These are phyloP conservation scores for Fusarium robinianum DNA, from an alignment of 2,329 filamentous ascomycete species.

Conservation along the genomic window DNA sequence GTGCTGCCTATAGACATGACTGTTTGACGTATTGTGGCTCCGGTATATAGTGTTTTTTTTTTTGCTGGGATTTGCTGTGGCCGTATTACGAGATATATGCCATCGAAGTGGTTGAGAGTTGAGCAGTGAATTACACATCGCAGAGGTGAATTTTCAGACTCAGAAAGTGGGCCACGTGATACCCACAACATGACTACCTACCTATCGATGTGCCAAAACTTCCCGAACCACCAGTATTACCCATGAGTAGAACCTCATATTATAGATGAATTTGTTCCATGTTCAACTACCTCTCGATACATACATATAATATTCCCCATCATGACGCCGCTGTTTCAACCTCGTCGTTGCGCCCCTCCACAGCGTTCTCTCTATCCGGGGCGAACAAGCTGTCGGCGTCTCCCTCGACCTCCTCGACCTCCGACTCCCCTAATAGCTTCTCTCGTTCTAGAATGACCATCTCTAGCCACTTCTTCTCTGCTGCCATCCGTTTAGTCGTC, in stretches of 20 bases:
- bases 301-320: not conserved
- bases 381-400: slow-evolving; percentile 43
- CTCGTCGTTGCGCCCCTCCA: slow-evolving; percentile 11
- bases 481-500: slow-evolving; percentile 42
- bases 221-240: no score
- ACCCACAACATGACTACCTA: not conserved
- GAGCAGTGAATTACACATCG: not conserved
- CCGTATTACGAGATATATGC: no score
- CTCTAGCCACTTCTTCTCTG: slow-evolving; percentile 54
- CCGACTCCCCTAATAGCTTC: slow-evolving; percentile 48
- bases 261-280: no score
- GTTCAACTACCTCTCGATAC: not conserved
- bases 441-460: slow-evolving; percentile 51
- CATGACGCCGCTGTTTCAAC: slow-evolving; percentile 1
- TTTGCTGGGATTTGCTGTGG: not conserved
- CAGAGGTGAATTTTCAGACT: slow-evolving; percentile 29
- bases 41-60: not conserved
- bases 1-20: slow-evolving; percentile 26
- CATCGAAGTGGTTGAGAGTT: no score
- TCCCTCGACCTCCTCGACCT: slow-evolving; percentile 50
- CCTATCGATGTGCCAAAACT: no score
- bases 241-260: no score
- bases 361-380: slow-evolving; percentile 22
- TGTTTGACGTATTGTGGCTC: not conserved
- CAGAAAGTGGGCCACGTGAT: slow-evolving; percentile 23